These are phyloP conservation scores for Phylloporus sp. DNA, from an alignment of 768 basidiomycete genomes.

Conservation along the genomic window DNA sequence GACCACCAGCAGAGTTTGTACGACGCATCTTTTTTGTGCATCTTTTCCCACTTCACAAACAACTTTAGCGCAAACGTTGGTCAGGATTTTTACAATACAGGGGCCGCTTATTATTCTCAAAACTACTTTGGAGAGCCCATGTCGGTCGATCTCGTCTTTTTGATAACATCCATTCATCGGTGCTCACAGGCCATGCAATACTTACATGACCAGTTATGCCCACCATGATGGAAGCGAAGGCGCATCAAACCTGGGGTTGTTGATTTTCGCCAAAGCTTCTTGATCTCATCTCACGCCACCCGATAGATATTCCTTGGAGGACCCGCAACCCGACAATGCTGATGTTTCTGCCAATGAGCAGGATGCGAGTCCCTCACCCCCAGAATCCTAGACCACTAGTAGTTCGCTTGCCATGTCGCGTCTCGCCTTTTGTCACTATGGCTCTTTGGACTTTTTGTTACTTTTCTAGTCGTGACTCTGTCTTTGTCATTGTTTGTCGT, in stretches of 20 bases:
- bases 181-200: neutral
- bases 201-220: slow-evolving; percentile 6
- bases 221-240: neutral
- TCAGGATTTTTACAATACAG: neutral
- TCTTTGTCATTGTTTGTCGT: slow-evolving; percentile 1
- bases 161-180: neutral
- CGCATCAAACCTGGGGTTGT: slow-evolving; percentile 10
- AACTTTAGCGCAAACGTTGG: slow-evolving; percentile 6
- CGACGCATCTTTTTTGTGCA: neutral
- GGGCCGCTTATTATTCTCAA: slow-evolving; percentile 2
- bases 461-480: neutral
- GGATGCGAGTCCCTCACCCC: neutral
- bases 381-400: slow-evolving; percentile 9
- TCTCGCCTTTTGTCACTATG: neutral
- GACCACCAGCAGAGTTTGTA: slow-evolving; percentile 14
- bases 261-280: slow-evolving; percentile 9
- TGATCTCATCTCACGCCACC: slow-evolving; percentile 9
- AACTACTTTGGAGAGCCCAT: slow-evolving; percentile 6
- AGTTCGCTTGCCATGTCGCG: neutral
- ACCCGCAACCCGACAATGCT: neutral
- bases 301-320: slow-evolving; percentile 11
- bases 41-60: neutral
- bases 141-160: slow-evolving; percentile 10
- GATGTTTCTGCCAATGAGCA: neutral
- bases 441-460: slow-evolving; percentile 2